A percentile compares a stretch with the other conserved stretches of the same genome.
These are phyloP conservation scores for Clonostachys chloroleuca DNA, from an alignment of 2,329 filamentous ascomycete species.

Conservation along the genomic window DNA sequence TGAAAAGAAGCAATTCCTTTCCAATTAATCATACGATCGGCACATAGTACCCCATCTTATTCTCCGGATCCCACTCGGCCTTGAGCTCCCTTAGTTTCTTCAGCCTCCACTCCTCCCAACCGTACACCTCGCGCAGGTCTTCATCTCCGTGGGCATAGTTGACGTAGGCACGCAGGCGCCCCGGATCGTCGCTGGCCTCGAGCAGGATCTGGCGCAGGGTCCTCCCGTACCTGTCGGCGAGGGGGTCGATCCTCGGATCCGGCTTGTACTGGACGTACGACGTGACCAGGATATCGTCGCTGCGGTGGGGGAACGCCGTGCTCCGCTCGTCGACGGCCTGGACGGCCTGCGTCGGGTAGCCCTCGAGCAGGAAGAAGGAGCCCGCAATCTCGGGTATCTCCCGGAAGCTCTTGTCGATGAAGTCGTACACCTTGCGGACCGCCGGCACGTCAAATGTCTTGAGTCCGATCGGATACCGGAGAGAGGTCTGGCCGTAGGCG, in stretches of 20 bases:
- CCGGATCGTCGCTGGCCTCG: constrained; percentile 11
- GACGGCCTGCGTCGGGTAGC: constrained; percentile 41
- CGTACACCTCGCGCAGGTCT: constrained; percentile 9
- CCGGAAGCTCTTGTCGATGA: constrained; percentile 23
- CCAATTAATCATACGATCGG: constrained; percentile 6
- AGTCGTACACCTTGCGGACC: constrained; percentile 19
- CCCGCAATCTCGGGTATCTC: constrained; percentile 10
- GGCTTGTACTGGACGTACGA: constrained; percentile 19
- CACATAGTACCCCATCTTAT: constrained; percentile 15
- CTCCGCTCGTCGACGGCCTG: constrained; percentile 22
- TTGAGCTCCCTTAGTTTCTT: constrained; percentile 37
- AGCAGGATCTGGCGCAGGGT: constrained; percentile 28
- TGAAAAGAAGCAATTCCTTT: no score
- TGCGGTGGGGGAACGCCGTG: constrained; percentile 40
- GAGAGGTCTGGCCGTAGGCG: constrained; percentile 31
- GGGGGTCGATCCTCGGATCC: background rate
- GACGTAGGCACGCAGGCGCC: constrained; percentile 29
- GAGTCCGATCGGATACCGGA: constrained; percentile 38
- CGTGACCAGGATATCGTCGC: constrained; percentile 33
- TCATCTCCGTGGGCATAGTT: constrained; percentile 44
- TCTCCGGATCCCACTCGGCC: constrained; percentile 36
- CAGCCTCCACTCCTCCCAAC: constrained; percentile 30
- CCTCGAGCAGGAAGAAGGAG: constrained; percentile 48
- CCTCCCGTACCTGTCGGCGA: constrained; percentile 1
- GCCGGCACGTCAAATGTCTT: constrained; percentile 25